Evolutionary conservation across 768 basidiomycete genomes (phyloP), one percentile per base, ranked within the genome.

Genomic region (Calocera viscosa): DNA sequence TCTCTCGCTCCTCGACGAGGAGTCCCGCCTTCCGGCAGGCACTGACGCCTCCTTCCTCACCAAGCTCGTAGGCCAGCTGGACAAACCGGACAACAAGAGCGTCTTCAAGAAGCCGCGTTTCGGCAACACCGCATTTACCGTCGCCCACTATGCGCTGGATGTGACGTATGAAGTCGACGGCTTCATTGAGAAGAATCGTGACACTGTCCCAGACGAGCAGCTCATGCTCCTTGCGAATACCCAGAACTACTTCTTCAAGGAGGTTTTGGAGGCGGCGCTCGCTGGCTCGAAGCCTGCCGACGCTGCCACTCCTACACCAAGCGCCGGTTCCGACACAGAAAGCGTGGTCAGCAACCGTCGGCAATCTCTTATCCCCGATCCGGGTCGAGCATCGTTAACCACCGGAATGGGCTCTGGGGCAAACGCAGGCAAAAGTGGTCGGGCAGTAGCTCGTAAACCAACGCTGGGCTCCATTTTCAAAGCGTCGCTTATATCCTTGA

Each of bases 81-180:
- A 80, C 65, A 97, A 92, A 73, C 87, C 91, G 5, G 87, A 88
- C 69, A 88, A 89, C 78, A 91, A 89, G 74, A 81, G 81, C 17
- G 86, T 97, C 5, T 99, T 89, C 85, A 98, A 98, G 80, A 99
- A 98, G 77, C 95, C 96, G 35, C 85, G 96, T n/a, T 99, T 99
- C 75, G 94, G 94, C 53, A 95, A 92, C 74, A 88, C 92, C 39
- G 88, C 94, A 0, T 99, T 99, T 77, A 98, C 95, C 1, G 92
- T 99, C 71, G 91, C 94, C 10, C 96, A 99, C 74, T 99, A 99
- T 76, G 96, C 96, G 2, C 80, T 93, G 73, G 96, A 99, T 75
- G 96, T 99, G 66, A 97, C 94, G 1, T 99, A 99, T 77, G 96
- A 98, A 74, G 91, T 90, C 5, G 96, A 97, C 70, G 94, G 96